A percentile compares a stretch with the other conserved stretches of the same genome.
Evolutionary conservation across 352 stramenopile species (phyloP).

Genomic region (Globisporangium parvum): DNA sequence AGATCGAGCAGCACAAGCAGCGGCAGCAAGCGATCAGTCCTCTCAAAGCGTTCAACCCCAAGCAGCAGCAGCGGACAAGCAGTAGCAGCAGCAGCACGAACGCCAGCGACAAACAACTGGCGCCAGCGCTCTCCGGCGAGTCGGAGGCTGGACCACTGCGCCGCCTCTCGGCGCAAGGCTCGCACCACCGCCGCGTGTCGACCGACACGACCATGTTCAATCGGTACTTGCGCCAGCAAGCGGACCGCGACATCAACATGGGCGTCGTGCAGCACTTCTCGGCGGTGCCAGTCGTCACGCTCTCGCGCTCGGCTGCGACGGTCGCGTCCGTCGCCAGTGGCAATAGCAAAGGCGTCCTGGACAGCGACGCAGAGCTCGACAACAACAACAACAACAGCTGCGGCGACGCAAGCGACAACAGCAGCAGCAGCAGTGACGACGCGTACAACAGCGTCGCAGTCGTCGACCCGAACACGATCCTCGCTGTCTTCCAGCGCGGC

Average conservation of each 20-base stretch:
- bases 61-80: slow-evolving; percentile 6
- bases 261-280: slow-evolving; percentile 56
- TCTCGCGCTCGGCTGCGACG: slow-evolving; percentile 13
- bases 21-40: neutral
- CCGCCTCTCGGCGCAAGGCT: slow-evolving; percentile 40
- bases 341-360: slow-evolving; percentile 10
- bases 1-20: slow-evolving; percentile 10
- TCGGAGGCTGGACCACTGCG: slow-evolving; percentile 50
- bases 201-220: slow-evolving; percentile 71
- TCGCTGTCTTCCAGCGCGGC: slow-evolving; percentile 32
- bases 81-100: too few relatives aligned
- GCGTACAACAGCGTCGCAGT: neutral
- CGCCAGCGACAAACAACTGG: slow-evolving; percentile 4
- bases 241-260: slow-evolving; percentile 44
- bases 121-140: slow-evolving; percentile 19
- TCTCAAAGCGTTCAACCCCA: slow-evolving; percentile 15
- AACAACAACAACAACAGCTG: slow-evolving; percentile 38
- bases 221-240: slow-evolving; percentile 47
- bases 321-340: neutral
- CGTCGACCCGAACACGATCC: slow-evolving; percentile 29
- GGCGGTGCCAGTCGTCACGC: slow-evolving; percentile 36
- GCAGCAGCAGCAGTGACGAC: neutral
- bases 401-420: slow-evolving; percentile 16
- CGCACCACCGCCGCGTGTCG: slow-evolving; percentile 62
- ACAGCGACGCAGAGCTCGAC: slow-evolving; percentile 10